phyloP scores from a whole-genome alignment of 2,329 filamentous ascomycete genomes.

The Ascochyta fabae region DNA sequence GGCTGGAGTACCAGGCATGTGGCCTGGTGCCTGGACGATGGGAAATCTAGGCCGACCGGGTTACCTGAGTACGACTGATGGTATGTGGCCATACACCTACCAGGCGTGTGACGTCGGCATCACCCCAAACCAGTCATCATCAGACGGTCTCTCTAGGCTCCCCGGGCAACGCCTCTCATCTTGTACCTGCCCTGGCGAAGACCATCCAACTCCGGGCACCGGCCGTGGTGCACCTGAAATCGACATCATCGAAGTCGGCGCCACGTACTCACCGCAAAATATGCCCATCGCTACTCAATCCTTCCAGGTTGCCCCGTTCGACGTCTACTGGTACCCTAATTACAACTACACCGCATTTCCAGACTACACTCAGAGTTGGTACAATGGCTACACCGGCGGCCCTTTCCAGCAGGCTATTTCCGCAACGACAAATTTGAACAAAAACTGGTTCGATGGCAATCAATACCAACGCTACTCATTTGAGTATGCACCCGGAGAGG shows the following conservation, averaged over 20 bases:
- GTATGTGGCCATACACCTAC: slow-evolving; percentile 63
- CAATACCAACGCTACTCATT: slow-evolving; percentile 63
- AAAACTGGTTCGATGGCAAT: slow-evolving; percentile 61
- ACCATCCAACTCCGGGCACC: slow-evolving; percentile 56
- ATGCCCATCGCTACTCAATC: slow-evolving; percentile 57
- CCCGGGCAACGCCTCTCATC: slow-evolving; percentile 55
- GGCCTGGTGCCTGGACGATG: slow-evolving; percentile 63
- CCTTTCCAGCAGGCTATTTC: slow-evolving; percentile 64
- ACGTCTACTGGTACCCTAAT: slow-evolving; percentile 60
- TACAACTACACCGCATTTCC: slow-evolving; percentile 60
- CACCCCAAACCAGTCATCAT: slow-evolving; percentile 56
- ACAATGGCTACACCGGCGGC: slow-evolving; percentile 62
- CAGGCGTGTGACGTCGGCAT: slow-evolving; percentile 58
- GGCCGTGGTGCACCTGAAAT: slow-evolving; percentile 58
- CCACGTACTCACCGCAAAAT: slow-evolving; percentile 49
- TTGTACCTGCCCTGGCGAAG: slow-evolving; percentile 54
- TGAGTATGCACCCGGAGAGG: slow-evolving; percentile 60
- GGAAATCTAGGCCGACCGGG: slow-evolving; percentile 62
- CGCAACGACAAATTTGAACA: slow-evolving; percentile 62
- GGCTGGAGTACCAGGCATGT: slow-evolving; percentile 56
- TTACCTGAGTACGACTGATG: slow-evolving; percentile 60
- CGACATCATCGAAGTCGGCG: slow-evolving; percentile 57
- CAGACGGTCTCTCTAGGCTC: slow-evolving; percentile 52
- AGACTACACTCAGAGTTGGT: slow-evolving; percentile 55
- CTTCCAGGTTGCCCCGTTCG: slow-evolving; percentile 59